Conservation (phyloP, 2,329 filamentous ascomycete species). For the Conoideocrella luteorostrata region DNA sequence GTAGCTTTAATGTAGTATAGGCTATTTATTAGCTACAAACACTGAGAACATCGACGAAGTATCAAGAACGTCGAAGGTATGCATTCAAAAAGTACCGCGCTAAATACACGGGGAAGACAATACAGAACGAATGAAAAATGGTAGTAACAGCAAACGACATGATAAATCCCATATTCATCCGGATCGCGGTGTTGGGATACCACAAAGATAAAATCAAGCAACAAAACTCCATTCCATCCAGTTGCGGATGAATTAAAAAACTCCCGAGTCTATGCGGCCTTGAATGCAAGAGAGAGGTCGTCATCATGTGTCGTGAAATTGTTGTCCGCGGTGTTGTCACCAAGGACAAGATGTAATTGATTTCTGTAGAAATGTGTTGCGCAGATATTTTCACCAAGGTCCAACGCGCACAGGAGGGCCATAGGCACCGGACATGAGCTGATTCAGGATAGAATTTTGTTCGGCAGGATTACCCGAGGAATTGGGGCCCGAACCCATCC, state of each 20-base stretch:
- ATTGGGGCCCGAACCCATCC: conserved; percentile 53
- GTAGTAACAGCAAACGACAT: not conserved
- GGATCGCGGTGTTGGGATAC: not conserved
- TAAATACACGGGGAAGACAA: not conserved
- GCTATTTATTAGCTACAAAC: too few species aligned
- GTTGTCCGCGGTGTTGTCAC: conserved; percentile 17
- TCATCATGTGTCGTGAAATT: conserved; percentile 23
- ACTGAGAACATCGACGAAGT: too few species aligned
- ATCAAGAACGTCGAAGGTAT: too few species aligned
- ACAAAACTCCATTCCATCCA: conserved; percentile 26
- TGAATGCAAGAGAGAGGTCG: conserved; percentile 24
- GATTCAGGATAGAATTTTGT: conserved; percentile 53
- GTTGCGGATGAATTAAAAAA: conserved; percentile 21
- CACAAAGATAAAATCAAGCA: conserved; percentile 1
- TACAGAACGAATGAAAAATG: not conserved
- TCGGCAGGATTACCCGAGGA: conserved; percentile 27
- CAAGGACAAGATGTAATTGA: conserved; percentile 6
- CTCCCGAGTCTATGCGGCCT: conserved; percentile 30
- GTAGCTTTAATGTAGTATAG: too few species aligned
- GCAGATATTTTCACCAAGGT: conserved; percentile 42
- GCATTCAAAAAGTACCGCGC: not conserved
- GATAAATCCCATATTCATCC: not conserved
- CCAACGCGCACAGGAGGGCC: conserved; percentile 55
- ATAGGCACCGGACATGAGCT: conserved; percentile 55
- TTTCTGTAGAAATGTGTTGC: not conserved